Conservation (phyloP, 2,329 filamentous ascomycete species). For the Plenodomus biglobosus region DNA sequence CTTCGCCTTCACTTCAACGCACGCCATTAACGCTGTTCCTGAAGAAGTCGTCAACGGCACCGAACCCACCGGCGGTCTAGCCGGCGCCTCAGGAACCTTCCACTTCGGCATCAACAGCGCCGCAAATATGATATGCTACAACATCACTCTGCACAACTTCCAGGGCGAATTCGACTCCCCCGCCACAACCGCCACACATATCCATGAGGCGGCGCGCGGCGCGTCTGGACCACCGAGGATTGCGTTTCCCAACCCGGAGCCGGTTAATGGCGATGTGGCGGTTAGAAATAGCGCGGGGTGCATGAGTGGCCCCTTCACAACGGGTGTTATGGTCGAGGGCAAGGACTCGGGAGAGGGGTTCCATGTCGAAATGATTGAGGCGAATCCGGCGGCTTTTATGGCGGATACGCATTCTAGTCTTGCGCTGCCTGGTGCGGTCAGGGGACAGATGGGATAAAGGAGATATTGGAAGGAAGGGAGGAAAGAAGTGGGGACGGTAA, state of each 20-base stretch:
- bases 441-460: conserved; percentile 48
- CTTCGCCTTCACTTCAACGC: conserved; percentile 54
- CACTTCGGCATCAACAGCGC: conserved; percentile 56
- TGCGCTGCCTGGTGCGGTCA: conserved; percentile 56
- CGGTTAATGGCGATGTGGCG: conserved; percentile 9
- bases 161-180: conserved; percentile 55
- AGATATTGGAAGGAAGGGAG: background rate
- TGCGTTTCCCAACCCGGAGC: conserved; percentile 30
- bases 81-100: conserved; percentile 53
- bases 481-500: background rate
- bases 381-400: conserved; percentile 55
- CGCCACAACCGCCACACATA: conserved; percentile 58
- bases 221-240: conserved; percentile 53
- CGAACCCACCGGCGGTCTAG: conserved; percentile 47
- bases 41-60: conserved; percentile 55
- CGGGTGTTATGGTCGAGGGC: conserved; percentile 45
- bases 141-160: conserved; percentile 56
- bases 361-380: conserved; percentile 54
- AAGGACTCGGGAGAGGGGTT: conserved; percentile 54
- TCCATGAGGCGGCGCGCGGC: conserved; percentile 55
- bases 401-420: conserved; percentile 57
- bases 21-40: conserved; percentile 51
- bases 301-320: conserved; percentile 27
- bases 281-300: conserved; percentile 29
- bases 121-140: conserved; percentile 49